Conservation (phyloP, 257 asterid species). For the Solanum chilense region DNA sequence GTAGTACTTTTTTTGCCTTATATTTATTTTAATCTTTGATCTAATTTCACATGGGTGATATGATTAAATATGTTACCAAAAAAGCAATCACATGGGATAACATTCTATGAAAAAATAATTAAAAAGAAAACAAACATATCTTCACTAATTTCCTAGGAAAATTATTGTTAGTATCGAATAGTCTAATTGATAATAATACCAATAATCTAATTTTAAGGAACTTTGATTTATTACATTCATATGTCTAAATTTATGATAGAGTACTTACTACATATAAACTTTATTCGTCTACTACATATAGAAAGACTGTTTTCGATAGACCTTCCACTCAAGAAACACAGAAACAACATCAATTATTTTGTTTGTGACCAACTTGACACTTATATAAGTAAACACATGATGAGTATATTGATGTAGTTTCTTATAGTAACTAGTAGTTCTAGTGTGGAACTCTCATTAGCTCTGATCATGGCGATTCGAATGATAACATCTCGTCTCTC, state of each 20-base stretch:
- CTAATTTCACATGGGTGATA: neutral
- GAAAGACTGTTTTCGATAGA: neutral
- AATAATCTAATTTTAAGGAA: neutral
- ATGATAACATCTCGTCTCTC: neutral
- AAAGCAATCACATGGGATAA: neutral
- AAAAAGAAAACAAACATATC: neutral
- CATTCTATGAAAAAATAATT: neutral
- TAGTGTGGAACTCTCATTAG: neutral
- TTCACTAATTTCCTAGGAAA: neutral
- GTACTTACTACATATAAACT: too few relatives aligned
- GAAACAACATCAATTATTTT: too few relatives aligned
- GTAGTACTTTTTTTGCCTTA: neutral
- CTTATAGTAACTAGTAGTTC: neutral
- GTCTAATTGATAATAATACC: neutral
- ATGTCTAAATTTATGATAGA: too few relatives aligned
- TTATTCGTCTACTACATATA: too few relatives aligned
- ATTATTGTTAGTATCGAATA: neutral
- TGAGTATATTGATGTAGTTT: neutral
- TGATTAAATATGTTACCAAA: neutral
- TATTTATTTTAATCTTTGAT: neutral
- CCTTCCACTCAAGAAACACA: neutral
- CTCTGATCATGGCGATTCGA: neutral
- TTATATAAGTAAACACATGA: neutral
- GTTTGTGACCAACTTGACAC: too few relatives aligned
- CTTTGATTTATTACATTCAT: neutral